These are phyloP conservation scores for Termitomyces bulborhizus DNA, from an alignment of 768 basidiomycete species.

Conservation along the genomic window DNA sequence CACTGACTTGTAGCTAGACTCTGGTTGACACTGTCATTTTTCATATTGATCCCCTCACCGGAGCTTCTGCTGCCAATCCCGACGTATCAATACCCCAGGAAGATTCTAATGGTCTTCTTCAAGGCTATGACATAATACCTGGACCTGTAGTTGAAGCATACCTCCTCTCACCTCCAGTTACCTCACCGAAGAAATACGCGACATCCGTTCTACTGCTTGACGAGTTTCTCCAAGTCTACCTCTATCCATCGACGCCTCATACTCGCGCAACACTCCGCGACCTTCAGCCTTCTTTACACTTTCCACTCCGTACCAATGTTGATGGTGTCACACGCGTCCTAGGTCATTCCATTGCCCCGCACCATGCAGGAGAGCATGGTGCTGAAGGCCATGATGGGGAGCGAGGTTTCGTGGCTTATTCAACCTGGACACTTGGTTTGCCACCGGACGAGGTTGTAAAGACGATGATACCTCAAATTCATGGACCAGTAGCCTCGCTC, in stretches of 20 bases:
- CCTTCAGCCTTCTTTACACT: conserved; percentile 40
- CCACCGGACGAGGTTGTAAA: conserved; percentile 52
- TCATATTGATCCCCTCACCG: conserved; percentile 74
- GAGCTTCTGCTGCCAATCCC: conserved; percentile 37
- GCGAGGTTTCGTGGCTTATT: conserved; percentile 42
- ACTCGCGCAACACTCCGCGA: conserved; percentile 37
- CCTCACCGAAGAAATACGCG: conserved; percentile 28
- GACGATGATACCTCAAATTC: conserved; percentile 38
- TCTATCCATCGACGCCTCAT: conserved; percentile 58
- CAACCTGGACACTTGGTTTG: conserved; percentile 63
- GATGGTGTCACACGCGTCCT: conserved; percentile 28
- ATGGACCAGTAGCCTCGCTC: conserved; percentile 61
- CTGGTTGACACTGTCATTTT: conserved; percentile 69
- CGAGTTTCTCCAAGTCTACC: conserved; percentile 64
- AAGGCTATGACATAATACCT: conserved; percentile 56
- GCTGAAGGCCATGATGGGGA: conserved; percentile 13
- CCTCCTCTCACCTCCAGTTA: conserved; percentile 20
- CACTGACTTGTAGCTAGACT: conserved; percentile 28
- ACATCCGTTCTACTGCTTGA: conserved; percentile 66
- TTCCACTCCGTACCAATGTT: conserved; percentile 46
- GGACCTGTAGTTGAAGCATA: conserved; percentile 57
- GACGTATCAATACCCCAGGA: conserved; percentile 17
- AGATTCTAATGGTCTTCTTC: conserved; percentile 31
- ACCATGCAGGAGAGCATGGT: conserved; percentile 31
- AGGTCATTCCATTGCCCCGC: conserved; percentile 27